These are phyloP conservation scores for Barnettozyma wickerhamii DNA, from an alignment of 805 yeast species.

Conservation along the genomic window DNA sequence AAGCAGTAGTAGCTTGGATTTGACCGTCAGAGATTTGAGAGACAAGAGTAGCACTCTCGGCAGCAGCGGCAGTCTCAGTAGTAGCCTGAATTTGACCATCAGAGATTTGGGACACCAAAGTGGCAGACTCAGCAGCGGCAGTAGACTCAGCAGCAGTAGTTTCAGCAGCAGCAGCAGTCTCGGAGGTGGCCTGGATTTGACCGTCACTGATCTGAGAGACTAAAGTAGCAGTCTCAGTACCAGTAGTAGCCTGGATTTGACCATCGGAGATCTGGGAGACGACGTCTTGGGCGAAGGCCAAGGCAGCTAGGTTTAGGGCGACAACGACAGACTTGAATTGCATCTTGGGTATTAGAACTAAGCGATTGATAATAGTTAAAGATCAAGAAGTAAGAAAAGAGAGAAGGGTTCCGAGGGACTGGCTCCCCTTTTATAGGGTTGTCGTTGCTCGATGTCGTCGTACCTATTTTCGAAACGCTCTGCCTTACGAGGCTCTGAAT, in stretches of 20 bases:
- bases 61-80: slow-evolving; percentile 7
- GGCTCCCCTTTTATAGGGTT: too few species aligned
- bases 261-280: slow-evolving; percentile 48
- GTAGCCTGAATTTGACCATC: slow-evolving; percentile 38
- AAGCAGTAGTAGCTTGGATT: slow-evolving; percentile 27
- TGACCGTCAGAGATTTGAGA: slow-evolving; percentile 30
- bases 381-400: background rate
- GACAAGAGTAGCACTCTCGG: slow-evolving; percentile 16
- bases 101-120: slow-evolving; percentile 40
- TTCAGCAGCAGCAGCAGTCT: slow-evolving; percentile 12
- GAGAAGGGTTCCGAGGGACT: too few species aligned
- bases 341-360: slow-evolving; percentile 10
- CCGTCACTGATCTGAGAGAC: slow-evolving; percentile 41
- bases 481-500: too few species aligned
- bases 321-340: slow-evolving; percentile 17
- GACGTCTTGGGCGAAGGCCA: slow-evolving; percentile 25
- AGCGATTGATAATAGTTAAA: background rate
- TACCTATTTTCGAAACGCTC: too few species aligned
- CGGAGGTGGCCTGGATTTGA: slow-evolving; percentile 31
- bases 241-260: slow-evolving; percentile 29
- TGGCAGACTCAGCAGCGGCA: slow-evolving; percentile 1
- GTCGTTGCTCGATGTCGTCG: too few species aligned
- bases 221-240: slow-evolving; percentile 9
- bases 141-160: slow-evolving; percentile 20
- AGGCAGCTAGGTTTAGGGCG: slow-evolving; percentile 14